Conservation (phyloP, 345 rosid species). For the Populus simonii region DNA sequence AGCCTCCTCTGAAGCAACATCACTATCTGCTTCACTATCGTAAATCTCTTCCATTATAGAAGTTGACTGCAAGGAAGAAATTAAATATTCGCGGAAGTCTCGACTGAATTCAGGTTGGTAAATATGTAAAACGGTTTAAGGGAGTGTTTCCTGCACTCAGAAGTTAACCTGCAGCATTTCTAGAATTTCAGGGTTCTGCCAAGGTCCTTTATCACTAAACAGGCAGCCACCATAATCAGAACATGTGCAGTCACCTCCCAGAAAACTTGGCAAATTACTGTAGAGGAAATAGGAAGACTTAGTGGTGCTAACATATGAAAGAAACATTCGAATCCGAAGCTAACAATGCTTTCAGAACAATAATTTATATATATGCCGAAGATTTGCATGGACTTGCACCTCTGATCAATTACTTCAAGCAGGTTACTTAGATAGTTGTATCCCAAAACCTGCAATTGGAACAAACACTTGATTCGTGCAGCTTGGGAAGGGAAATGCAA, state of each 20-base stretch:
- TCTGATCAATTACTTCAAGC: constrained; percentile 47
- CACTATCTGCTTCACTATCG: constrained; percentile 17
- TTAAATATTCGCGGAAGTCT: background rate
- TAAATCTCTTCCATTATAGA: constrained; percentile 28
- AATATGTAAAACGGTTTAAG: background rate
- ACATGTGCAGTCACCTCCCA: constrained; percentile 63
- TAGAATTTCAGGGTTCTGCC: constrained; percentile 56
- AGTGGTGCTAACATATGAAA: background rate
- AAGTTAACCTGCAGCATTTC: constrained; percentile 49
- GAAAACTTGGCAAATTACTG: constrained; percentile 59
- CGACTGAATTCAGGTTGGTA: no score
- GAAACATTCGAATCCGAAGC: background rate
- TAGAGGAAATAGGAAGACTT: constrained; percentile 1
- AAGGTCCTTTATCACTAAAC: constrained; percentile 61
- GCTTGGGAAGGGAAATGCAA: background rate
- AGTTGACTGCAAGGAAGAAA: constrained; percentile 29
- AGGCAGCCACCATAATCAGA: constrained; percentile 60
- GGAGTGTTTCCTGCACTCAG: background rate
- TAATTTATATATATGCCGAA: background rate
- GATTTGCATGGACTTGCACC: constrained; percentile 19
- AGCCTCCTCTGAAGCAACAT: constrained; percentile 18
- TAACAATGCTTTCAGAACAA: background rate
- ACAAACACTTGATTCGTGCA: background rate
- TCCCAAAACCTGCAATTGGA: constrained; percentile 51
- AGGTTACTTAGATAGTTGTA: constrained; percentile 35